These are phyloP conservation scores for Areca catechu DNA, from an alignment of 176 grass and related monocot species.

Conservation along the genomic window DNA sequence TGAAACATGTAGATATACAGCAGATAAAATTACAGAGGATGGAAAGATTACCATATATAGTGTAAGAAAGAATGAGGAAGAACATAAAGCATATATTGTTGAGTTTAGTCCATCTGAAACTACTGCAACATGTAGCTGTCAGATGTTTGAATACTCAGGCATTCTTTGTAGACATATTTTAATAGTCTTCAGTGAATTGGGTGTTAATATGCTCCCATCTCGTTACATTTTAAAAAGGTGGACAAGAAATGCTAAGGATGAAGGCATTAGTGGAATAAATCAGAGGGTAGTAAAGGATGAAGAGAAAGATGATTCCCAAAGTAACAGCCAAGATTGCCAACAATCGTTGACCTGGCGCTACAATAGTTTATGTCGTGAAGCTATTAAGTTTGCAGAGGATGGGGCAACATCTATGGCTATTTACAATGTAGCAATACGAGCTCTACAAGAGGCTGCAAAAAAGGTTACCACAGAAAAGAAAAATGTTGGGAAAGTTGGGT, in stretches of 20 bases:
- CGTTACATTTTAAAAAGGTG: constrained; percentile 30
- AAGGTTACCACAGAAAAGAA: constrained; percentile 46
- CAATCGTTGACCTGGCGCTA: constrained; percentile 20
- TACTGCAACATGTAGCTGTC: constrained; percentile 37
- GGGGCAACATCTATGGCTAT: constrained; percentile 43
- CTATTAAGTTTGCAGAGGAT: constrained; percentile 50
- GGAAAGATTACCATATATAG: constrained; percentile 21
- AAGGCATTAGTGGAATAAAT: constrained; percentile 21
- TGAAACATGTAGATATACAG: constrained; percentile 23
- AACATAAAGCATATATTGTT: constrained; percentile 23
- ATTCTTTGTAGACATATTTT: constrained; percentile 47
- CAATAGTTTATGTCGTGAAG: constrained; percentile 49
- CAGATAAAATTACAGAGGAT: constrained; percentile 31
- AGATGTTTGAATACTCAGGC: constrained; percentile 42
- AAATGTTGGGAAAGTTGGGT: constrained; percentile 37
- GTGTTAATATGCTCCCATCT: neutral
- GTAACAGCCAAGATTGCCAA: too few species aligned
- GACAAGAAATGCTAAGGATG: constrained; percentile 43
- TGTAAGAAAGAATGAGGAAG: constrained; percentile 30
- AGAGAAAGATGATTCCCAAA: too few species aligned
- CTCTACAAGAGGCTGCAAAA: constrained; percentile 56
- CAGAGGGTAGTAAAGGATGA: constrained; percentile 23
- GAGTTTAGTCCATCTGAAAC: constrained; percentile 25
- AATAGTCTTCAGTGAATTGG: constrained; percentile 25
- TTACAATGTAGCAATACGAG: constrained; percentile 51